Evolutionary conservation across 768 basidiomycete species (phyloP).

Genomic region (Leucosporidium scottii): DNA sequence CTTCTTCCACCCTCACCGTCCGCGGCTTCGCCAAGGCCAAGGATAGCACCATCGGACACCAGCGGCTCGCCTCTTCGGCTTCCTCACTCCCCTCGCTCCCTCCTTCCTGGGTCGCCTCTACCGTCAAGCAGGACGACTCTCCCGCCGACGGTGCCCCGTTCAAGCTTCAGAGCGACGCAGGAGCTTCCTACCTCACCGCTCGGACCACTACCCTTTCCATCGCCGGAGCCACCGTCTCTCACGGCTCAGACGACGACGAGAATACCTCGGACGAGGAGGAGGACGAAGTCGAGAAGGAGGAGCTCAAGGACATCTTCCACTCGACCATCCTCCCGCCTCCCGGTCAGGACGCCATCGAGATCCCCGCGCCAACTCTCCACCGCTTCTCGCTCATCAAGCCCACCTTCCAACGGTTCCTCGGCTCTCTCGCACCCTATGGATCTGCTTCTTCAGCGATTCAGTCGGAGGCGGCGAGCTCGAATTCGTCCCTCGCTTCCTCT

Average conservation of each 20-base stretch:
- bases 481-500: neutral
- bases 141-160: neutral
- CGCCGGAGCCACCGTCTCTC: conserved; percentile 48
- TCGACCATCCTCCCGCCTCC: neutral
- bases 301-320: neutral
- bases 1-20: conserved; percentile 23
- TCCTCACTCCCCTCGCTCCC: conserved; percentile 17
- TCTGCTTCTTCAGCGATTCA: neutral
- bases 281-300: neutral
- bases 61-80: conserved; percentile 4
- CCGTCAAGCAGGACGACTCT: too few relatives aligned
- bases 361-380: conserved; percentile 53
- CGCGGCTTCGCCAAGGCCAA: conserved; percentile 5
- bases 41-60: conserved; percentile 6
- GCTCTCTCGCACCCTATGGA: conserved; percentile 9
- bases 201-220: conserved; percentile 25
- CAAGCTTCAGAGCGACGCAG: neutral
- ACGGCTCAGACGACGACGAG: conserved; percentile 41
- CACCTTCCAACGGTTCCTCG: conserved; percentile 44
- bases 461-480: neutral
- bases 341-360: neutral
- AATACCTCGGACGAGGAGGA: conserved; percentile 38
- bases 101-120: conserved; percentile 25
- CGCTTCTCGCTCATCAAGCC: conserved; percentile 82
- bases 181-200: conserved; percentile 9